Evolutionary conservation across 306 rosid genomes (phyloP), one percentile per base, ranked within the genome.

Genomic region (Dalbergia cultrata): DNA sequence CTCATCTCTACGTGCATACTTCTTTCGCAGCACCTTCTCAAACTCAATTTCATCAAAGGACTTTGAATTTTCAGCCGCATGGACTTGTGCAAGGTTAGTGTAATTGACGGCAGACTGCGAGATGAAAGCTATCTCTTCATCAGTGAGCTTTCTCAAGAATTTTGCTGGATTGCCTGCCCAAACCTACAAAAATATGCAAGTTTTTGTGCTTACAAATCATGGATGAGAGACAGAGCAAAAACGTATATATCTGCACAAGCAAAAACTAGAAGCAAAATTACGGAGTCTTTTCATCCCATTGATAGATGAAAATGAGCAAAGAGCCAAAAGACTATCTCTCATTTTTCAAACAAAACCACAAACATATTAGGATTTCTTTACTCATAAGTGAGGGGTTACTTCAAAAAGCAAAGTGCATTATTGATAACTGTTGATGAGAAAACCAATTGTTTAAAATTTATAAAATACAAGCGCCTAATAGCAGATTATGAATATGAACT

Each of bases 161-260:
- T 85, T 93, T 13, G 98, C 99, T 0, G 99, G 99, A 79, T 95
- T 95, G 61, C 99, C 99, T 44, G 92, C 99, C 99, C 99, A 95
- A 52, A 93, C 92, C 99, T 95, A 86, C 79, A 85, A 59, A 26
- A 26, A 74, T 13, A 64, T 8, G 31, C 8, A 74, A 77, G 74
- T 61, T 80, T 67, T 80, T 58, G 69, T 47, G 75, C 59, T 77
- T 33, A 59, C 65, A 72, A 34, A 21, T 60, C 45, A 70, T 47
- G 47, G 22, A 63, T 47, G 37, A 71, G 45, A 13, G 19, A 63
- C 34, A 26, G 17, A 45, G 7, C 67, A 44, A 18, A 8, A 75
- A 61, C 11, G 45, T 18, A 13, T 54, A 56, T 22, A 26, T 54
- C 70, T 47, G 70, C 57, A 13, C 54, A 52, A 18, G 19, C 39